phyloP scores from a whole-genome alignment of 306 rosid species.

The Neltuma alba region DNA sequence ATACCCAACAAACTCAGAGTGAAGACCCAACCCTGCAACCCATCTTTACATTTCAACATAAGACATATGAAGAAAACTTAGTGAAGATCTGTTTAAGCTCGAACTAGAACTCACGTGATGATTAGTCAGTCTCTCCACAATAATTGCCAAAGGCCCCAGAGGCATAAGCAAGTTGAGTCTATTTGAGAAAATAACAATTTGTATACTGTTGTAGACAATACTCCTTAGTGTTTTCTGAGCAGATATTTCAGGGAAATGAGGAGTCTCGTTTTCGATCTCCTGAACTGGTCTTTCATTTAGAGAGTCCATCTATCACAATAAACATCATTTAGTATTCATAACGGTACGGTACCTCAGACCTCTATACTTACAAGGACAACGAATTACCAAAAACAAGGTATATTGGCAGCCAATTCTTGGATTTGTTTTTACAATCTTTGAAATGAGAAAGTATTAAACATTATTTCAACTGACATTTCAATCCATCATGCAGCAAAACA shows the following conservation, averaged over 20 bases:
- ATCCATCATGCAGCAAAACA: slow-evolving; percentile 19
- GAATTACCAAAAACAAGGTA: slow-evolving; percentile 10
- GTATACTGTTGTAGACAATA: slow-evolving; percentile 52
- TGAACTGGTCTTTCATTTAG: slow-evolving; percentile 41
- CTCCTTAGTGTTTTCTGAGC: slow-evolving; percentile 32
- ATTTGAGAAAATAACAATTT: slow-evolving; percentile 68
- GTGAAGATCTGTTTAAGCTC: background rate
- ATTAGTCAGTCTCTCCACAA: slow-evolving; percentile 49
- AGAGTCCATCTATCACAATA: slow-evolving; percentile 54
- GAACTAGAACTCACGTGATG: slow-evolving; percentile 59
- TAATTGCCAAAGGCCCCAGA: slow-evolving; percentile 79
- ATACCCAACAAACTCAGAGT: slow-evolving; percentile 74
- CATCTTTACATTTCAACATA: slow-evolving; percentile 36
- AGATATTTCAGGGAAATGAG: slow-evolving; percentile 33
- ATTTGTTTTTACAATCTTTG: background rate
- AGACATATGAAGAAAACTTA: slow-evolving; percentile 7
- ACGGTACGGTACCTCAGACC: background rate
- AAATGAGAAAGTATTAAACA: slow-evolving; percentile 20
- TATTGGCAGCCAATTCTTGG: background rate
- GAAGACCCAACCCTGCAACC: slow-evolving; percentile 84
- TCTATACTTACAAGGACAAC: background rate
- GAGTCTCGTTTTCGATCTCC: slow-evolving; percentile 54
- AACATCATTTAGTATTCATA: slow-evolving; percentile 22
- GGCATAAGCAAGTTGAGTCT: slow-evolving; percentile 82
- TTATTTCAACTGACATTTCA: slow-evolving; percentile 32